Conservation (phyloP, 176 grass and related monocot species). For the Melocanna baccifera region DNA sequence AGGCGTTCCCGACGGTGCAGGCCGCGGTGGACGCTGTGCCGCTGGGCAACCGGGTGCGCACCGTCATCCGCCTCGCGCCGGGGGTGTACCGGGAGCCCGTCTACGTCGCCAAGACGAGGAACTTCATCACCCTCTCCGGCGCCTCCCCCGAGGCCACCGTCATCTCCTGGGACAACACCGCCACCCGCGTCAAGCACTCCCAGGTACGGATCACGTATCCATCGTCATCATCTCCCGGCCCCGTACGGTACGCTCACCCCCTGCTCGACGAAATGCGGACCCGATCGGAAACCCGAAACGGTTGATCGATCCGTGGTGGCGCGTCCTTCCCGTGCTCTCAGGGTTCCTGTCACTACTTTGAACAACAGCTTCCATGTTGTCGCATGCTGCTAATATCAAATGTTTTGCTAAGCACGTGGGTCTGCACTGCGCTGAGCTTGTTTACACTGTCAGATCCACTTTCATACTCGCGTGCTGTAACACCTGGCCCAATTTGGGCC, state of each 20-base stretch:
- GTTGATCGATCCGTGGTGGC: neutral
- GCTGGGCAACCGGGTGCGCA: slow-evolving; percentile 65
- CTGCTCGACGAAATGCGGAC: slow-evolving; percentile 39
- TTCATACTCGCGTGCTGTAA: neutral
- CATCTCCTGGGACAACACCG: slow-evolving; percentile 89
- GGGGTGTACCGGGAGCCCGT: slow-evolving; percentile 70
- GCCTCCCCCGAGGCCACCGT: slow-evolving; percentile 62
- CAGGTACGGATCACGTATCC: slow-evolving; percentile 32
- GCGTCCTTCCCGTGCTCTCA: neutral
- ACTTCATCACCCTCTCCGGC: slow-evolving; percentile 77
- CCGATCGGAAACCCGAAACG: neutral
- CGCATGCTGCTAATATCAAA: neutral
- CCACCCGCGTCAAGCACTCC: slow-evolving; percentile 72
- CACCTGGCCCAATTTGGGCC: neutral
- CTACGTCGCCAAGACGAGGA: slow-evolving; percentile 89
- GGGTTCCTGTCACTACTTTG: neutral
- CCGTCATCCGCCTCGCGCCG: slow-evolving; percentile 65
- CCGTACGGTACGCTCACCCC: neutral
- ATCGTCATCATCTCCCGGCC: neutral
- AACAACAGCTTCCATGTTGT: neutral
- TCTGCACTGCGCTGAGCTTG: neutral
- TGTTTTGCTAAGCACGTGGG: neutral
- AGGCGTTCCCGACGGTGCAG: slow-evolving; percentile 66
- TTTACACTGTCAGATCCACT: neutral
- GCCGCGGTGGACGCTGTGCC: slow-evolving; percentile 87